Conservation (phyloP, 1,284 basidiomycete genomes). For the Sanghuangporus baumii region DNA sequence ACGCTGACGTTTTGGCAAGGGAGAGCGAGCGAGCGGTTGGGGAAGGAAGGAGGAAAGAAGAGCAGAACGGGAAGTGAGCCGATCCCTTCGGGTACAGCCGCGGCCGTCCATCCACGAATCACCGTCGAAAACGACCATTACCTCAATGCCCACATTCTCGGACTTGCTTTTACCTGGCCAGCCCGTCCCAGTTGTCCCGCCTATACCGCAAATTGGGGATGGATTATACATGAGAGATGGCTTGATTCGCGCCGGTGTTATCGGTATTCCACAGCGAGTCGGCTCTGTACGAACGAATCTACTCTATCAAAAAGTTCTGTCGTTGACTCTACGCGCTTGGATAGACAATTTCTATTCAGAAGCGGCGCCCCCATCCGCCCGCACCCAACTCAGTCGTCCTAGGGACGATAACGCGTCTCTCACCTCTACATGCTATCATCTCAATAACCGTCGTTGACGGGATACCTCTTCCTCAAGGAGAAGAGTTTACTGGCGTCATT, state of each 20-base stretch:
- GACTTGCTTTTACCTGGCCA: conserved; percentile 72
- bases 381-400: conserved; percentile 68
- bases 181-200: conserved; percentile 59
- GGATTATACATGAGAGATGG: conserved; percentile 70
- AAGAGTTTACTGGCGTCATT: conserved; percentile 92
- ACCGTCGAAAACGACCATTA: neutral
- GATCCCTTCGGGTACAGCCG: neutral
- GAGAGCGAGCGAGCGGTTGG: conserved; percentile 1
- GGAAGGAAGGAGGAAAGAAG: neutral
- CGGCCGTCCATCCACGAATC: neutral
- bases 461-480: conserved; percentile 81
- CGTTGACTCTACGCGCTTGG: conserved; percentile 24
- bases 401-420: conserved; percentile 80
- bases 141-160: conserved; percentile 31
- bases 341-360: conserved; percentile 55
- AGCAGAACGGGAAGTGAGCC: neutral
- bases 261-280: conserved; percentile 59
- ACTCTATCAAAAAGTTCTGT: conserved; percentile 19
- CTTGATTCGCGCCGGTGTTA: conserved; percentile 64
- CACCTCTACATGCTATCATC: conserved; percentile 82
- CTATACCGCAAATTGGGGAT: conserved; percentile 54
- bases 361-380: conserved; percentile 62
- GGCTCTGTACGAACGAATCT: conserved; percentile 57
- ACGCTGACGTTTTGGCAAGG: conserved; percentile 2
- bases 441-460: conserved; percentile 90